phyloP scores from a whole-genome alignment of 1,284 basidiomycete species.

The Termitomyces sp. region DNA sequence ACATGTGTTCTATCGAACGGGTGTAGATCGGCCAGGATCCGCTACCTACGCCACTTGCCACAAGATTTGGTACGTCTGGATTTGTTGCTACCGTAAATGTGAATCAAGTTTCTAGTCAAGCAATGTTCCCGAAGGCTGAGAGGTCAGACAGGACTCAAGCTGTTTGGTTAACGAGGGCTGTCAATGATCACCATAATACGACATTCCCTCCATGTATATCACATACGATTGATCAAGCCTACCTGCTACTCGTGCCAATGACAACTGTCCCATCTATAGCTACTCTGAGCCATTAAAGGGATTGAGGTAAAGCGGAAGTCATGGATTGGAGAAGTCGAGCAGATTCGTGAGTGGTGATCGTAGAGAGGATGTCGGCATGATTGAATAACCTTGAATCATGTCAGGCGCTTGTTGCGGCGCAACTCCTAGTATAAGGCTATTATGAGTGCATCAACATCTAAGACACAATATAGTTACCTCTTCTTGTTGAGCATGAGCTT shows the following conservation, averaged over 20 bases:
- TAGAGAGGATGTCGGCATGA: neutral
- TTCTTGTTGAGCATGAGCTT: constrained; percentile 3
- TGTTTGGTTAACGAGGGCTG: no score
- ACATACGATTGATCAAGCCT: no score
- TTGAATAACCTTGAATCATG: neutral
- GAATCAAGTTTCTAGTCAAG: neutral
- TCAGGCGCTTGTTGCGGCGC: neutral
- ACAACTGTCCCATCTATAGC: neutral
- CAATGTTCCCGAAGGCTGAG: neutral
- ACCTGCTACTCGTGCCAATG: neutral
- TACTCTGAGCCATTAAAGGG: neutral
- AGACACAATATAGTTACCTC: neutral
- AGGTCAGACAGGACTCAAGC: neutral
- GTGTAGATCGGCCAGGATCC: no score
- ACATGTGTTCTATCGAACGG: no score
- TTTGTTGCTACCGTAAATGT: neutral
- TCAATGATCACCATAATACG: no score
- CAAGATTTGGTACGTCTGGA: neutral
- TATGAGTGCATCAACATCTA: neutral
- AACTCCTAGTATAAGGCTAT: neutral
- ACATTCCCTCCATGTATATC: no score
- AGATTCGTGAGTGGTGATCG: neutral
- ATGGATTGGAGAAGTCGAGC: neutral
- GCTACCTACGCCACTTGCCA: neutral
- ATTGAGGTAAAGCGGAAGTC: neutral